Evolutionary conservation across 768 basidiomycete species (phyloP).

Genomic region (Xerocomus brunneocitrinus): DNA sequence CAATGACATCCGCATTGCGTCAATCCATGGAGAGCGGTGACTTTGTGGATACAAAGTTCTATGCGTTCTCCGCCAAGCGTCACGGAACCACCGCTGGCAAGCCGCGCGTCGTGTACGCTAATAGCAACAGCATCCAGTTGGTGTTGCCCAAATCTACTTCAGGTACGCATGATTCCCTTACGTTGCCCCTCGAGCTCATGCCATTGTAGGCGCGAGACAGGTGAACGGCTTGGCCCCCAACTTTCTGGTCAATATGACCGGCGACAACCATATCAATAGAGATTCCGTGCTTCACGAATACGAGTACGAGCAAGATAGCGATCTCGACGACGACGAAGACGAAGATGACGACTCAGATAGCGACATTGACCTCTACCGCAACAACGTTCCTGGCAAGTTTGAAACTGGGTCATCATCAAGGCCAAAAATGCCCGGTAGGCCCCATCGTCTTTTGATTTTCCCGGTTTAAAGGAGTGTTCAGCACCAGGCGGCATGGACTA

Average conservation of each 20-base stretch:
- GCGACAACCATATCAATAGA: conserved; percentile 15
- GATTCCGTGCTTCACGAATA: conserved; percentile 25
- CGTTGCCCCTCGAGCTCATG: neutral
- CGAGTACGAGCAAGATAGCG: conserved; percentile 27
- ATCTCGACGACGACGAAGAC: conserved; percentile 28
- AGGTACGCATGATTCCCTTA: neutral
- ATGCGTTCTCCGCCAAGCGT: conserved; percentile 22
- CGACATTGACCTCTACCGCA: too few species aligned
- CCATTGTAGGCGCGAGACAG: conserved; percentile 5
- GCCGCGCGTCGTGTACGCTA: conserved; percentile 26
- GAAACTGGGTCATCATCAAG: conserved; percentile 1
- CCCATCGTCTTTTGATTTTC: neutral
- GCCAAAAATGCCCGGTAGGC: conserved; percentile 7
- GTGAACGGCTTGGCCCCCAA: conserved; percentile 1
- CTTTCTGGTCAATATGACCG: conserved; percentile 22
- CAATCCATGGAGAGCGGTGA: conserved; percentile 24
- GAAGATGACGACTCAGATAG: neutral
- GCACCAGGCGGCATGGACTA: neutral
- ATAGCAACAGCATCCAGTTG: conserved; percentile 14
- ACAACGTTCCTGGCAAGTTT: neutral
- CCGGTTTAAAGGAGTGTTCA: neutral
- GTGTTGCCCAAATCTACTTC: conserved; percentile 13
- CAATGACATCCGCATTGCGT: conserved; percentile 16
- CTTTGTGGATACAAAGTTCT: conserved; percentile 28
- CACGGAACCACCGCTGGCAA: conserved; percentile 9